Percentiles rank a stretch among this genome's conserved stretches.
Conservation (phyloP, 495 filamentous ascomycete species). For the Gamarada debralockiae region DNA sequence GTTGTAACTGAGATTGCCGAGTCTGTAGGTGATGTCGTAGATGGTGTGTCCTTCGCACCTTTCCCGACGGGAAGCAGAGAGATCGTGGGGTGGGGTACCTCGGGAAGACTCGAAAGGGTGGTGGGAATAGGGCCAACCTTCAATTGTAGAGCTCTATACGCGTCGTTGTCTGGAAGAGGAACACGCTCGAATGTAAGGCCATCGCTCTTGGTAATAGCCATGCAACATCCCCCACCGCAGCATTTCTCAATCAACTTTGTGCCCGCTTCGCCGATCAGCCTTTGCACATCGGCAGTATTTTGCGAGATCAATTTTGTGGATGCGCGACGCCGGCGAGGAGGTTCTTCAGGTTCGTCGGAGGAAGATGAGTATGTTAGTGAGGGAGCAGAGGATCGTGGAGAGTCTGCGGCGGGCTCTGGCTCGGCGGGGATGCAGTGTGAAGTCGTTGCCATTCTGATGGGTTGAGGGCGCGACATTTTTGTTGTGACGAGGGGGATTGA, state of each 20-base stretch:
- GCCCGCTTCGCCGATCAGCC: constrained; percentile 60
- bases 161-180: constrained; percentile 78
- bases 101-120: constrained; percentile 62
- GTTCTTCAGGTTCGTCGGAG: constrained; percentile 24
- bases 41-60: background rate
- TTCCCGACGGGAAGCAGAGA: constrained; percentile 53
- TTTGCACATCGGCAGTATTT: constrained; percentile 67
- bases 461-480: constrained; percentile 22
- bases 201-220: constrained; percentile 55
- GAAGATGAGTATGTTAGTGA: constrained; percentile 26
- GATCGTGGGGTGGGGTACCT: constrained; percentile 70
- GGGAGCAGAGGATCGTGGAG: constrained; percentile 21
- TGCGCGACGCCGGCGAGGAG: constrained; percentile 49
- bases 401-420: constrained; percentile 4
- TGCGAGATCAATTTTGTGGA: constrained; percentile 79
- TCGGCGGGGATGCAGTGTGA: constrained; percentile 28
- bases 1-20: constrained; percentile 7
- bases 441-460: constrained; percentile 20
- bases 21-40: constrained; percentile 5
- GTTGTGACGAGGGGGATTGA: constrained; percentile 1
- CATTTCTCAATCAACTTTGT: constrained; percentile 66
- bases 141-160: constrained; percentile 72
- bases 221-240: constrained; percentile 93
- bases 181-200: constrained; percentile 50
- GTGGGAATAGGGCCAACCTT: constrained; percentile 72